Conservation (phyloP, 2,329 filamentous ascomycete species). For the Aspergillus phoenicis region DNA sequence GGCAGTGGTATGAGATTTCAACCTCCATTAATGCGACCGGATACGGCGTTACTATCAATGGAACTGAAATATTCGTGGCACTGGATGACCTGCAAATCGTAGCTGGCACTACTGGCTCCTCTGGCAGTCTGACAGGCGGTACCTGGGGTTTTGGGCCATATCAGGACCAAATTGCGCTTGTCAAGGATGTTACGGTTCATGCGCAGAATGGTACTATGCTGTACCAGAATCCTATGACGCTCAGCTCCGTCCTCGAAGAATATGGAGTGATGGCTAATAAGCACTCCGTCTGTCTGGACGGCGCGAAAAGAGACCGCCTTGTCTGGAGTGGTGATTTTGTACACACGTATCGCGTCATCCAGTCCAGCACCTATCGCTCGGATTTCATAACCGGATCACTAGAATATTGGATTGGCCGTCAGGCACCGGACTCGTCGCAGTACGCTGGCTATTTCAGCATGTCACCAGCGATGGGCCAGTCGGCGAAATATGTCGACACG, state of each 20-base stretch:
- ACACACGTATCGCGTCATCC: conserved; percentile 22
- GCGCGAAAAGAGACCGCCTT: conserved; percentile 61
- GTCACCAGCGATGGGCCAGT: conserved; percentile 17
- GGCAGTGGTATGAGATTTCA: neutral
- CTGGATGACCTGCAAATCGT: neutral
- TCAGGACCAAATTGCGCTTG: conserved; percentile 22
- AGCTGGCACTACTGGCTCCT: neutral
- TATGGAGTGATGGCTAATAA: conserved; percentile 29
- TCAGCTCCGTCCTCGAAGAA: conserved; percentile 13
- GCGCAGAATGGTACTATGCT: conserved; percentile 20
- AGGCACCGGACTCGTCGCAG: conserved; percentile 11
- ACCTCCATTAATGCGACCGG: conserved; percentile 1
- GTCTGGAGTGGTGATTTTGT: conserved; percentile 25
- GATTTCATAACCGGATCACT: conserved; percentile 18
- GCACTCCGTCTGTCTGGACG: conserved; percentile 46
- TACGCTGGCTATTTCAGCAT: conserved; percentile 15
- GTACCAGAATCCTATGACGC: conserved; percentile 17
- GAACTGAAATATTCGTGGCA: neutral
- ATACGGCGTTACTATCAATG: neutral
- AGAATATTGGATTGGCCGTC: conserved; percentile 17
- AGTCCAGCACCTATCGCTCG: conserved; percentile 17
- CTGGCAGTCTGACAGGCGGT: conserved; percentile 4
- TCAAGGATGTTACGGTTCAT: conserved; percentile 16
- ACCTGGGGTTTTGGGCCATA: conserved; percentile 21
- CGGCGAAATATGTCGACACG: conserved; percentile 12